A percentile compares a stretch with the other conserved stretches of the same genome.
These are phyloP conservation scores for Puccinia horiana DNA, from an alignment of 1,284 basidiomycete genomes.

Conservation along the genomic window DNA sequence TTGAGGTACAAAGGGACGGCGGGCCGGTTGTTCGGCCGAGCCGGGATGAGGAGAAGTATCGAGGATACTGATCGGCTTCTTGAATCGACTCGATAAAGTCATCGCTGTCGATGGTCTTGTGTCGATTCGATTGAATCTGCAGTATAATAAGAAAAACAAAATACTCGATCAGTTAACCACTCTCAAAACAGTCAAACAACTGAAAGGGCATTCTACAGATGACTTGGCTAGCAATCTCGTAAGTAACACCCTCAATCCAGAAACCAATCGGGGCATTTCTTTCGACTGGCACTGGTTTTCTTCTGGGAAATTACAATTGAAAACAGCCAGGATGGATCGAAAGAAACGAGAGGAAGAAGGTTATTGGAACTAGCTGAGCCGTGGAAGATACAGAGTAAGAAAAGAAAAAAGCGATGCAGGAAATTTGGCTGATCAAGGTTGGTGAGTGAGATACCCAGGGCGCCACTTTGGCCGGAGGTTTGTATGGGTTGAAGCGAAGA, in stretches of 20 bases:
- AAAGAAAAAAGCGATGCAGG: neutral
- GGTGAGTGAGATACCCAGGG: too few species aligned
- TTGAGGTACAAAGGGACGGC: neutral
- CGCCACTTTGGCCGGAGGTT: too few species aligned
- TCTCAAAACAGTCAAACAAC: neutral
- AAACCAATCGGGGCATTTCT: neutral
- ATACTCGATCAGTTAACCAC: neutral
- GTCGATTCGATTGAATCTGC: neutral
- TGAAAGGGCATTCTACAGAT: constrained; percentile 7
- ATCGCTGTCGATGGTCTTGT: neutral
- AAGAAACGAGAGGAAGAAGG: neutral
- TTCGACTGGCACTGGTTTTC: neutral
- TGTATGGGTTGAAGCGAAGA: too few species aligned
- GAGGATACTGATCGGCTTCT: neutral
- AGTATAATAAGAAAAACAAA: neutral
- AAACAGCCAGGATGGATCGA: neutral
- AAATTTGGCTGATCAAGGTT: neutral
- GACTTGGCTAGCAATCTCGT: constrained; percentile 5
- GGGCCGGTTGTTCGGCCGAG: neutral
- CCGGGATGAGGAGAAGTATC: neutral
- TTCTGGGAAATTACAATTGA: neutral
- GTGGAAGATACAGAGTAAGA: too few species aligned
- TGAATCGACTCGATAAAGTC: constrained; percentile 2
- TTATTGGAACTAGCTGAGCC: neutral
- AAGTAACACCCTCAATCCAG: constrained; percentile 2